Evolutionary conservation across 2,329 filamentous ascomycete genomes (phyloP).

Genomic region (Alternaria consortialis): DNA sequence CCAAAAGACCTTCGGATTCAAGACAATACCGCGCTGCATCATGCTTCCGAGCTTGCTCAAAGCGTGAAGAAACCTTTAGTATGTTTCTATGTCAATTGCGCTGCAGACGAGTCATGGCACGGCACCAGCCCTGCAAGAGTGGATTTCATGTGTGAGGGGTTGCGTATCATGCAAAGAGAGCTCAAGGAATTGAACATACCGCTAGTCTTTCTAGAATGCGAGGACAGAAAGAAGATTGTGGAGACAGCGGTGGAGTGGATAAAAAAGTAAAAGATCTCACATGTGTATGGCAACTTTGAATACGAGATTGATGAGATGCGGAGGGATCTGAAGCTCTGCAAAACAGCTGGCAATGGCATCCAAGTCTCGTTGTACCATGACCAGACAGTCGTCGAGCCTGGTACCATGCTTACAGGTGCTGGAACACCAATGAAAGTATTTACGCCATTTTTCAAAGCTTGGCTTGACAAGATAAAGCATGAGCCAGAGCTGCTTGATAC

Average conservation of each 20-base stretch:
- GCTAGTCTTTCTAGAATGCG: constrained; percentile 56
- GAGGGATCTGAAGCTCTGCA: constrained; percentile 57
- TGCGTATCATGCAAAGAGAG: constrained; percentile 57
- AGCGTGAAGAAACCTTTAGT: constrained; percentile 55
- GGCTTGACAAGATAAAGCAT: constrained; percentile 56
- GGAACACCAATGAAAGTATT: constrained; percentile 63
- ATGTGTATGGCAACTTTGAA: constrained; percentile 60
- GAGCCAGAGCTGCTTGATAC: constrained; percentile 56
- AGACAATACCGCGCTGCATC: constrained; percentile 59
- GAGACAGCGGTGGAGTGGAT: constrained; percentile 55
- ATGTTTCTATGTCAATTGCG: constrained; percentile 58
- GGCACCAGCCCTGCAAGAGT: constrained; percentile 59
- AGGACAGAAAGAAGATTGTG: constrained; percentile 55
- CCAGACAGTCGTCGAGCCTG: constrained; percentile 60
- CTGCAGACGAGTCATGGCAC: constrained; percentile 61
- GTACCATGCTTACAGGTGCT: constrained; percentile 52
- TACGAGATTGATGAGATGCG: constrained; percentile 58
- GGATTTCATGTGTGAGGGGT: constrained; percentile 59
- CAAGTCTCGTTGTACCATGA: constrained; percentile 59
- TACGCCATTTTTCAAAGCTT: constrained; percentile 60
- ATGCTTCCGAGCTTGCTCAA: constrained; percentile 58
- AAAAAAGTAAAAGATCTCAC: constrained; percentile 55
- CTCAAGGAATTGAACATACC: constrained; percentile 60
- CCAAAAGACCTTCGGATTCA: constrained; percentile 61
- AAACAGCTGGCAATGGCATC: constrained; percentile 48